A percentile compares a stretch with the other conserved stretches of the same genome.
phyloP scores from a whole-genome alignment of 2,329 filamentous ascomycete species.

The Colletotrichum noveboracense region DNA sequence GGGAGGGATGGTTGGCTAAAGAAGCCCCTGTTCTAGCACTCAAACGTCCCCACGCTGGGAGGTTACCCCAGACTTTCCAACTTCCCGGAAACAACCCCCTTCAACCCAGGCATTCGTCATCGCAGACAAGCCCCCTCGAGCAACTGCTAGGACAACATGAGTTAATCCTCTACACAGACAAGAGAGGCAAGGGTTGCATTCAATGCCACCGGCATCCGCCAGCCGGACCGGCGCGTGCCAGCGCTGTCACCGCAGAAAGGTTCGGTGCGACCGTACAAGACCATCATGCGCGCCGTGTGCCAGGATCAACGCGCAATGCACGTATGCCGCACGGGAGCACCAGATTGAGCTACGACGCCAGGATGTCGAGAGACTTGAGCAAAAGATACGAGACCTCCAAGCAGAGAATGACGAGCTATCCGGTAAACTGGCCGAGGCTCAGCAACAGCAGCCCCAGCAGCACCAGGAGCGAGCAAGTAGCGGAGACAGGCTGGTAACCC shows the following conservation, averaged over 20 bases:
- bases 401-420: constrained; percentile 31
- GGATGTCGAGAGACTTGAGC: constrained; percentile 39
- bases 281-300: constrained; percentile 40
- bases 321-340: constrained; percentile 37
- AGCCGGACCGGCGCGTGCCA: constrained; percentile 36
- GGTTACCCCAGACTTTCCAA: background rate
- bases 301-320: constrained; percentile 36
- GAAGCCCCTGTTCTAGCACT: background rate
- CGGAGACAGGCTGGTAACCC: background rate
- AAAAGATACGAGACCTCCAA: constrained; percentile 35
- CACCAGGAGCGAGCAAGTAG: background rate
- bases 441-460: background rate
- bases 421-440: constrained; percentile 18
- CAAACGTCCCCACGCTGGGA: background rate
- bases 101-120: no score
- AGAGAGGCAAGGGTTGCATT: background rate
- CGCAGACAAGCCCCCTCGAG: background rate
- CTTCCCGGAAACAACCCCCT: background rate
- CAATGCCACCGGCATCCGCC: background rate
- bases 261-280: constrained; percentile 42
- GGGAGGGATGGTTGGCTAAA: background rate
- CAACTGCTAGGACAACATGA: background rate
- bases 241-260: constrained; percentile 45
- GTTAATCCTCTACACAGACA: background rate
- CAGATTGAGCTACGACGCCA: constrained; percentile 30